These are phyloP conservation scores for Arctium lappa DNA, from an alignment of 129 eudicot genomes.

Conservation along the genomic window DNA sequence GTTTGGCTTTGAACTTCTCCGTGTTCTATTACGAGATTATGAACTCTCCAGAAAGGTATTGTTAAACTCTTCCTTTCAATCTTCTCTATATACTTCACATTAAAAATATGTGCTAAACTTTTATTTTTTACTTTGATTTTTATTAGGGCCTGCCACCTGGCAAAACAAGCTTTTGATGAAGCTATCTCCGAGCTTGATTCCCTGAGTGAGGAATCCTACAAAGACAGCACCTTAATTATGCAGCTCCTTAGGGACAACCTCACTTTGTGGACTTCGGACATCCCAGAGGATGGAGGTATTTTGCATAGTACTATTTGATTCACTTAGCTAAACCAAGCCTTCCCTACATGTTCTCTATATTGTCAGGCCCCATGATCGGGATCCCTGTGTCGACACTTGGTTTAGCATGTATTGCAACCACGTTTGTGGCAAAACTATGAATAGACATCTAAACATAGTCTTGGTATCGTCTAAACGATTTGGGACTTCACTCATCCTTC, in stretches of 20 bases:
- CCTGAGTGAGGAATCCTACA: constrained; percentile 54
- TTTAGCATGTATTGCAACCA: background rate
- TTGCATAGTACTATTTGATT: background rate
- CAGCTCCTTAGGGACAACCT: constrained; percentile 54
- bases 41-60: constrained; percentile 57
- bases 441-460: background rate
- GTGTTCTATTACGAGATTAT: constrained; percentile 57
- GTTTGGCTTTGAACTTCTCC: constrained; percentile 58
- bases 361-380: no score
- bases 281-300: constrained; percentile 55
- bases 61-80: background rate
- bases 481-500: background rate
- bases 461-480: background rate
- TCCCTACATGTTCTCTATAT: background rate
- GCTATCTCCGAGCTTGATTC: constrained; percentile 58
- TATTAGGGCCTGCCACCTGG: constrained; percentile 50
- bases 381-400: background rate
- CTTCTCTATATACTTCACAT: background rate
- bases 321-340: background rate
- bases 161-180: constrained; percentile 60
- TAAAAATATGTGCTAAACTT: background rate
- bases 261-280: constrained; percentile 57
- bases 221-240: constrained; percentile 55
- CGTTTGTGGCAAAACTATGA: background rate
- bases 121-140: background rate